Evolutionary conservation across 345 rosid genomes (phyloP), one percentile per base, ranked within the genome.

Genomic region (Lagerstroemia speciosa): DNA sequence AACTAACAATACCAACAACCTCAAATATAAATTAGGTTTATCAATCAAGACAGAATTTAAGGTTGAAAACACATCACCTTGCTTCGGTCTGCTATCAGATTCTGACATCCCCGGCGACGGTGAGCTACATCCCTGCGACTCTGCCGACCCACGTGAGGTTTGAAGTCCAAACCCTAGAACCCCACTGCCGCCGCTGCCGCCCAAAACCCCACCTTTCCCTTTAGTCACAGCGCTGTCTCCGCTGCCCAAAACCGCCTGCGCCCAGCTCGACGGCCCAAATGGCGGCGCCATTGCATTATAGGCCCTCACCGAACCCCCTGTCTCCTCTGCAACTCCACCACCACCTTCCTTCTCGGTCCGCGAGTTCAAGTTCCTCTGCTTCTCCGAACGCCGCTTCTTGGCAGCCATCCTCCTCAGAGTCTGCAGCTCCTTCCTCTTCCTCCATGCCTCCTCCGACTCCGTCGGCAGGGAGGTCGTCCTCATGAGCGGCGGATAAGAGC

Each of bases 341-440:
- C 41, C 69, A 40, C 33, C n/a, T 43, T 64, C 71, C 62, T 52
- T 62, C 36, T 62, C 67, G n/a, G 38, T 46, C 67, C 36, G 37
- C 37, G 71, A 36, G 27, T 65, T 78, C 64, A 73, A 78, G 74
- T 73, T 89, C 78, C 75, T 87, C 78, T 87, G 97, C 90, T 90
- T 92, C 77, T 90, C 96, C 37, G 80, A 84, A 70, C 96, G 79
- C 74, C 96, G 82, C 72, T 89, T 82, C 79, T 92, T 92, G 53
- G 96, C 97, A 67, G 82, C 96, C 97, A 89, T 82, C 66, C 97
- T 85, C 78, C 96, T 82, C 57, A 85, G 60, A 26, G 83, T 83
- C 85, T 89, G 97, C 86, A 88, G 74, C 75, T 86, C 92, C 83
- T 87, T 89, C 64, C 99, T 85, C 84, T 88, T 92, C 88, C 87